Base-by-base conservation (phyloP, 148 eudicot species). In the Rhododendron vialii region DNA sequence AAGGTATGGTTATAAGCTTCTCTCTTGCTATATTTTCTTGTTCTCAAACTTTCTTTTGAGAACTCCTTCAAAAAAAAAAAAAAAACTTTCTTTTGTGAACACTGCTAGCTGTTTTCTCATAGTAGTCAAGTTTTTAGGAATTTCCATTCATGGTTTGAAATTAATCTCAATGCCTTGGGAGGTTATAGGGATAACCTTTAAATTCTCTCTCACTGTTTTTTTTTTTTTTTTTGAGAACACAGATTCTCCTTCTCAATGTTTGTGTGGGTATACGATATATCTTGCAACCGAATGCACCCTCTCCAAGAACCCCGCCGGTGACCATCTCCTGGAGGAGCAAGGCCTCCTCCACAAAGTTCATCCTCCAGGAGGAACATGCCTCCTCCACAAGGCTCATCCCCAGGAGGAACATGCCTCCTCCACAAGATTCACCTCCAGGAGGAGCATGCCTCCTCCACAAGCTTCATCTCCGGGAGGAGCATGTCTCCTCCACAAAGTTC, bases 1-100 rank as follows among this genome's bases (percentile, higher is more conserved):
- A 83, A 94, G 99, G 98, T 98, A 81, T 33, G 61, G 51, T 67
- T 83, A n/a, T 45, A 26, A 28, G 15, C 26, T 43, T 14, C 43
- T 30, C 55, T 83, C 43, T 69, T 47, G 79, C 75, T 30, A 48
- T 35, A 4, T 67, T 17, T 83, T 61, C 47, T 50, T 41, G n/a
- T 65, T 5, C 28, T 45, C 38, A 7, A 78, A 45, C n/a, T 28
- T 83, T 43, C 48, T 3, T 26, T 12, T 2, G 47, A 59, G 50
- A 59, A 36, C 71, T 50, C 55, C 55, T 50, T 50, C 3, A 13
- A 50, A 50, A 50, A 50, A 50, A 12, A 50, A 30, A 50, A 10
- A 11, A 50, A 17, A 78, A 45, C n/a, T 28, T 83, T 43, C 48
- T 3, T 26, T 12, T 2, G 47, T 38, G 50, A 59, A 36, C 48